A percentile compares a stretch with the other conserved stretches of the same genome.
These are phyloP conservation scores for Epithemia pelagica DNA, from an alignment of 108 stramenopile genomes.

Conservation along the genomic window DNA sequence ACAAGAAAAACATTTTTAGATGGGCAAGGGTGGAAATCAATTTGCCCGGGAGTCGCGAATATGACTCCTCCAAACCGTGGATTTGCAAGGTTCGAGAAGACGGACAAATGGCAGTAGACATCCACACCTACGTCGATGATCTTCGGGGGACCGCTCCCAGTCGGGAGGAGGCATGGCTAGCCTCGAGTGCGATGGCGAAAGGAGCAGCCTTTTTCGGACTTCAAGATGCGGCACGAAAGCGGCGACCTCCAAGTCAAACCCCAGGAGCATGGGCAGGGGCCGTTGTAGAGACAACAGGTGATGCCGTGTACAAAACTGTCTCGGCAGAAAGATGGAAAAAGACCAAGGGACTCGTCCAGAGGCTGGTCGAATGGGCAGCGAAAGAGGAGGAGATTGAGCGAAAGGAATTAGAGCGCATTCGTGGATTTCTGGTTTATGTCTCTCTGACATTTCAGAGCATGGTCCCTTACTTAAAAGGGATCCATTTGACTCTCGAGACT, in stretches of 20 bases:
- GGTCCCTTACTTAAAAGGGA: conserved; percentile 39
- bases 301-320: conserved; percentile 10
- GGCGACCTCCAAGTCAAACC: conserved; percentile 3
- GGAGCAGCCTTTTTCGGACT: conserved; percentile 15
- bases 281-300: conserved; percentile 13
- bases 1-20: conserved; percentile 35
- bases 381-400: conserved; percentile 9
- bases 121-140: conserved; percentile 30
- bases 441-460: conserved; percentile 20
- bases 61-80: conserved; percentile 26
- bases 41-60: conserved; percentile 28
- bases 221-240: conserved; percentile 36
- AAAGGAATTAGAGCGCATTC: conserved; percentile 3
- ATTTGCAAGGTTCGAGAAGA: conserved; percentile 17
- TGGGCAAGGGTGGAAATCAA: conserved; percentile 26
- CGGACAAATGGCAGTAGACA: conserved; percentile 19
- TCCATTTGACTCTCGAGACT: conserved; percentile 28
- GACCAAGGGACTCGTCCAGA: conserved; percentile 1
- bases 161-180: conserved; percentile 15
- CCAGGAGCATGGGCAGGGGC: conserved; percentile 18
- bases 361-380: no score
- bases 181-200: background rate
- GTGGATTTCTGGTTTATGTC: conserved; percentile 44
- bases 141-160: conserved; percentile 1
- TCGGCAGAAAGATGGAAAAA: conserved; percentile 22